These are phyloP conservation scores for Metschnikowia corniflorae DNA, from an alignment of 805 yeast species.

Conservation along the genomic window DNA sequence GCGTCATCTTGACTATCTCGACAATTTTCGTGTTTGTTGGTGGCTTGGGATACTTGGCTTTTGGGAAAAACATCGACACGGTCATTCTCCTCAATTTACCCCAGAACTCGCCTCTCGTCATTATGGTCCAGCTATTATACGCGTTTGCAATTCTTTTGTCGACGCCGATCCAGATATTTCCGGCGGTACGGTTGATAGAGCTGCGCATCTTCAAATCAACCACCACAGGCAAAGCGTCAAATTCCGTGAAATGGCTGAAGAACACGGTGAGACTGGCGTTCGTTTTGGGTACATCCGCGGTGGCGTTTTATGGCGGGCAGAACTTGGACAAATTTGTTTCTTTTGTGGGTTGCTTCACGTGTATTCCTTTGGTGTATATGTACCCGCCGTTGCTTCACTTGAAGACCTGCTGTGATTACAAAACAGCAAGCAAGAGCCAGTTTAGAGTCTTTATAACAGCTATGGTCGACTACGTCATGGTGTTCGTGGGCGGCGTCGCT, in stretches of 20 bases:
- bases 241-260: constrained; percentile 60
- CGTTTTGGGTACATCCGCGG: constrained; percentile 50
- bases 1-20: constrained; percentile 63
- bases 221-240: constrained; percentile 55
- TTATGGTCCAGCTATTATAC: constrained; percentile 64
- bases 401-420: constrained; percentile 42
- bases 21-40: constrained; percentile 61
- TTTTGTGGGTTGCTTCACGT: constrained; percentile 79
- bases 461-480: constrained; percentile 45
- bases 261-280: constrained; percentile 53
- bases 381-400: constrained; percentile 78
- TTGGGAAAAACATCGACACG: constrained; percentile 60
- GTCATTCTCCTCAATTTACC: constrained; percentile 73
- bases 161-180: constrained; percentile 77
- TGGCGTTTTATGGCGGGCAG: constrained; percentile 66
- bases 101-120: constrained; percentile 58
- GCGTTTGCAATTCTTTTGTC: constrained; percentile 72
- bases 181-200: constrained; percentile 73
- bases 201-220: constrained; percentile 45
- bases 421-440: constrained; percentile 18
- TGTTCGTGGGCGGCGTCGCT: constrained; percentile 55
- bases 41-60: constrained; percentile 64
- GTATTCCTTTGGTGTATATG: constrained; percentile 82
- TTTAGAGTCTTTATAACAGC: constrained; percentile 38
- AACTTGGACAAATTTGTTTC: constrained; percentile 73